Conservation (phyloP, 148 eudicot species). For the Linanthus parryae region DNA sequence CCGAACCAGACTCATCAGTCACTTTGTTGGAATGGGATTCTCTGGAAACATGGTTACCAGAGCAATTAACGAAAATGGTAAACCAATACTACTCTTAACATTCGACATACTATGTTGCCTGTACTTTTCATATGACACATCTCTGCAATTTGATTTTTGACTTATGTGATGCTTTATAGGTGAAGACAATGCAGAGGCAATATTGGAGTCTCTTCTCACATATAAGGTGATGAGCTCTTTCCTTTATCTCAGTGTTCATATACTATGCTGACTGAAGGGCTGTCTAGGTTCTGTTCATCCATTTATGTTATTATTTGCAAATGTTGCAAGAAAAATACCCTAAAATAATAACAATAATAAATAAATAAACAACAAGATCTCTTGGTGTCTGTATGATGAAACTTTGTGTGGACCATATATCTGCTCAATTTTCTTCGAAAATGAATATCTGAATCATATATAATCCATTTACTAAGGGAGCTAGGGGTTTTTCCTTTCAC, state of each 20-base stretch:
- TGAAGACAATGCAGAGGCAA: slow-evolving; percentile 28
- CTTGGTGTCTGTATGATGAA: too few relatives aligned
- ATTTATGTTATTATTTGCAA: neutral
- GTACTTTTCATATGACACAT: neutral
- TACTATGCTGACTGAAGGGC: neutral
- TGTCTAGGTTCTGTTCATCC: neutral
- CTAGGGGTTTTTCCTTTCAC: too few relatives aligned
- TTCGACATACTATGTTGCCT: neutral
- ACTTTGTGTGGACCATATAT: too few relatives aligned
- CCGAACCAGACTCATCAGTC: neutral
- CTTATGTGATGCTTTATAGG: slow-evolving; percentile 25
- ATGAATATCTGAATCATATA: too few relatives aligned
- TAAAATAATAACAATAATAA: too few relatives aligned
- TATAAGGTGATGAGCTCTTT: slow-evolving; percentile 24
- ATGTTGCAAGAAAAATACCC: neutral
- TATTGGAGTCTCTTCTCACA: slow-evolving; percentile 43
- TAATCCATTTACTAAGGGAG: too few relatives aligned
- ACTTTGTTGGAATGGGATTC: slow-evolving; percentile 13
- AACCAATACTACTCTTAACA: neutral
- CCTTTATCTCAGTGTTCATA: neutral
- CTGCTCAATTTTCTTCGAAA: neutral
- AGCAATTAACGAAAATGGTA: slow-evolving; percentile 12
- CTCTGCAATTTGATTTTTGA: neutral
- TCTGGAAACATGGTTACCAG: slow-evolving; percentile 1
- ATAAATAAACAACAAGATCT: too few relatives aligned